These are phyloP conservation scores for Aspergillus hancockii DNA, from an alignment of 495 filamentous ascomycete genomes.

Conservation along the genomic window DNA sequence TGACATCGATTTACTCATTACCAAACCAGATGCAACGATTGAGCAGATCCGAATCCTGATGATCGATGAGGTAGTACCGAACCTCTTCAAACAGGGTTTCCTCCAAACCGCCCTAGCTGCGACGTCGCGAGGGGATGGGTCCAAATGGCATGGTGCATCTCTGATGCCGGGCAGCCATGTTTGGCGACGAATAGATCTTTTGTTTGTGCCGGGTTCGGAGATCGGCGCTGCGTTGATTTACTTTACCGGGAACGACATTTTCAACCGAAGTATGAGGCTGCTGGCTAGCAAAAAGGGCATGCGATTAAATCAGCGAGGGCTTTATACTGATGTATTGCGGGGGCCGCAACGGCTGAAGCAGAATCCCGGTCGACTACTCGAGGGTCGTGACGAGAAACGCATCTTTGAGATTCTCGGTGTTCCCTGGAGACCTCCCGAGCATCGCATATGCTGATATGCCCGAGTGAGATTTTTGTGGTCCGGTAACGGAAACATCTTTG, in stretches of 20 bases:
- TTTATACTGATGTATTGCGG: conserved; percentile 76
- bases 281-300: conserved; percentile 83
- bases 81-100: conserved; percentile 62
- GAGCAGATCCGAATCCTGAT: conserved; percentile 64
- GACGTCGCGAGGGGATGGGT: conserved; percentile 45
- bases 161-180: conserved; percentile 54
- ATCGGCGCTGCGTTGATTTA: conserved; percentile 90
- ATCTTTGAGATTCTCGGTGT: conserved; percentile 89
- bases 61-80: conserved; percentile 61
- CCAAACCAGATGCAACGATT: conserved; percentile 60
- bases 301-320: conserved; percentile 80
- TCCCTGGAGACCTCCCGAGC: conserved; percentile 80
- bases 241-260: conserved; percentile 96
- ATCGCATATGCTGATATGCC: conserved; percentile 67
- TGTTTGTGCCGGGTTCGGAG: conserved; percentile 80
- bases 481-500: conserved; percentile 4
- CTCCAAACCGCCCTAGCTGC: conserved; percentile 55
- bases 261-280: conserved; percentile 86
- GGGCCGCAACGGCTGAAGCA: conserved; percentile 59
- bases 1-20: conserved; percentile 87
- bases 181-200: conserved; percentile 85
- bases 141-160: conserved; percentile 91
- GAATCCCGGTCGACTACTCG: conserved; percentile 73
- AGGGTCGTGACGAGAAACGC: conserved; percentile 73
- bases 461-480: neutral